phyloP scores from a whole-genome alignment of 2,329 filamentous ascomycete species.

The Penicillium sumatraense region DNA sequence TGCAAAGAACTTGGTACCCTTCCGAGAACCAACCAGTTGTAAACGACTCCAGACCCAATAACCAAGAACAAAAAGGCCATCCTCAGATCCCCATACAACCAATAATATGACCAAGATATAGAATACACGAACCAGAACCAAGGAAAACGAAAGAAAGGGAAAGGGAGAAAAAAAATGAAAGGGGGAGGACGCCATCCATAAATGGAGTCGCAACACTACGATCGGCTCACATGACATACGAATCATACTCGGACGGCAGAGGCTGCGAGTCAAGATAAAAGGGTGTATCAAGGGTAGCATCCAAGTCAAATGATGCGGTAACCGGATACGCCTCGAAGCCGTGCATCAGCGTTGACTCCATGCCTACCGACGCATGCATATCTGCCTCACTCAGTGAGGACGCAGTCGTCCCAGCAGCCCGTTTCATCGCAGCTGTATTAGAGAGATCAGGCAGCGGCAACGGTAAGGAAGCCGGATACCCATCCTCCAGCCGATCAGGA shows the following conservation, averaged over 20 bases:
- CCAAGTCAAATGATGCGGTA: slow-evolving; percentile 34
- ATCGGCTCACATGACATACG: slow-evolving; percentile 41
- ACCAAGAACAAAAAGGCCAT: too few relatives aligned
- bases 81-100: slow-evolving; percentile 1
- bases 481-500: background rate
- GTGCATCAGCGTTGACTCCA: slow-evolving; percentile 33
- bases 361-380: slow-evolving; percentile 7
- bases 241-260: slow-evolving; percentile 38
- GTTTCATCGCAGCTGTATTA: background rate
- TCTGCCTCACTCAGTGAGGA: background rate
- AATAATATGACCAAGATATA: slow-evolving; percentile 3
- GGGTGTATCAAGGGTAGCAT: slow-evolving; percentile 36
- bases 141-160: background rate
- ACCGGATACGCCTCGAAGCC: slow-evolving; percentile 36
- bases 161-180: background rate
- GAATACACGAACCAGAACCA: slow-evolving; percentile 6
- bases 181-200: slow-evolving; percentile 4
- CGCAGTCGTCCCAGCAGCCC: background rate
- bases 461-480: background rate
- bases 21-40: background rate
- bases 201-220: slow-evolving; percentile 25
- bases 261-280: slow-evolving; percentile 40
- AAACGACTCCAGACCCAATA: slow-evolving; percentile 6
- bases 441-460: background rate
- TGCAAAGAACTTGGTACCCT: background rate